Conservation (phyloP, 2,329 filamentous ascomycete species). For the Trematosphaeria pertusa region DNA sequence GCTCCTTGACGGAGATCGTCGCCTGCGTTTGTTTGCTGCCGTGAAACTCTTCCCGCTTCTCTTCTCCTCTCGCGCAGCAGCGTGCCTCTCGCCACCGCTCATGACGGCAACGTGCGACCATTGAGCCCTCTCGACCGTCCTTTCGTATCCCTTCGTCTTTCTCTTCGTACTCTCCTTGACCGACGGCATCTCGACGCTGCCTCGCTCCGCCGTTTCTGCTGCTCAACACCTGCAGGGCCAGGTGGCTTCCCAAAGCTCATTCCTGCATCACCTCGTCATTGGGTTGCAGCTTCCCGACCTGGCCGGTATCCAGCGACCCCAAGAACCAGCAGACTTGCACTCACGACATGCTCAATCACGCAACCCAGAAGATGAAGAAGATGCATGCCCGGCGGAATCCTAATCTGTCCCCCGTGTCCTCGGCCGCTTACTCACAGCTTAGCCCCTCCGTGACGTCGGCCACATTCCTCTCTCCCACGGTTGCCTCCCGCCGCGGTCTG, state of each 20-base stretch:
- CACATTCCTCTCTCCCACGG: conserved; percentile 44
- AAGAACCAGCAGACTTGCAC: no score
- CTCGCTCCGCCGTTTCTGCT: conserved; percentile 19
- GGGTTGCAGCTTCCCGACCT: conserved; percentile 10
- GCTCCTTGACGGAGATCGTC: conserved; percentile 39
- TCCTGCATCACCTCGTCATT: conserved; percentile 11
- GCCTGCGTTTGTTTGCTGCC: conserved; percentile 28
- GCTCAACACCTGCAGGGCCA: conserved; percentile 34
- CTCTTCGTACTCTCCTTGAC: conserved; percentile 29
- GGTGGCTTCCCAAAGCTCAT: conserved; percentile 17
- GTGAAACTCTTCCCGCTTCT: conserved; percentile 34
- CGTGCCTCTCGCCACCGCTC: conserved; percentile 7
- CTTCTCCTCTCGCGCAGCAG: conserved; percentile 22
- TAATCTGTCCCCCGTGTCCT: conserved; percentile 54
- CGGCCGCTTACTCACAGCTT: conserved; percentile 45
- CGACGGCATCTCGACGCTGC: conserved; percentile 19
- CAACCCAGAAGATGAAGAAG: conserved; percentile 41
- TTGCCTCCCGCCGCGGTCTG: conserved; percentile 58
- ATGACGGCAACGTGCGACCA: conserved; percentile 10
- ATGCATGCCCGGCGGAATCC: conserved; percentile 58
- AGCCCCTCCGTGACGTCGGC: conserved; percentile 45
- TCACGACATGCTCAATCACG: conserved; percentile 44
- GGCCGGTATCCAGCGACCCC: conserved; percentile 16
- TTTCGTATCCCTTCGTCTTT: conserved; percentile 23
- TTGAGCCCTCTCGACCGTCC: conserved; percentile 8